These are phyloP conservation scores for Fusarium tjaetaba DNA, from an alignment of 2,329 filamentous ascomycete genomes.

Conservation along the genomic window DNA sequence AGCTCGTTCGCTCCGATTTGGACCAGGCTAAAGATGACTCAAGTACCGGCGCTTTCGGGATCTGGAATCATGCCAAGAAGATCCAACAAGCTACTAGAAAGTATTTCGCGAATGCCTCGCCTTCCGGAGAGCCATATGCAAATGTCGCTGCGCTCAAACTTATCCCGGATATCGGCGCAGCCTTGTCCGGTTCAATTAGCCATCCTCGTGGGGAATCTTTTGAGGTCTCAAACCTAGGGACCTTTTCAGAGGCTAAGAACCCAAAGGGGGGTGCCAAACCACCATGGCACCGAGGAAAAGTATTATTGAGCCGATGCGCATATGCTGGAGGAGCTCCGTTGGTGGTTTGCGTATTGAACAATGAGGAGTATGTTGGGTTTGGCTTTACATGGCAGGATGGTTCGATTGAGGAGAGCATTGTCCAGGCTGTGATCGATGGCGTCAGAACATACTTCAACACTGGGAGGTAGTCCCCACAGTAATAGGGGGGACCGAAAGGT, in stretches of 20 bases:
- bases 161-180: background rate
- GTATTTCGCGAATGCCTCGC: background rate
- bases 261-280: background rate
- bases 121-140: background rate
- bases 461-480: too few relatives aligned
- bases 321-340: background rate
- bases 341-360: background rate
- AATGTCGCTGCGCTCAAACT: constrained; percentile 1
- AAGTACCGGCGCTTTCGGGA: background rate
- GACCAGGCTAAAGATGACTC: background rate
- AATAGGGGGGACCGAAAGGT: background rate
- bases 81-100: background rate
- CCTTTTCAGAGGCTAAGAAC: background rate
- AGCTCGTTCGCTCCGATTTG: background rate
- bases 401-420: background rate
- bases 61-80: background rate
- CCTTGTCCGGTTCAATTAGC: background rate
- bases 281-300: background rate
- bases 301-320: background rate
- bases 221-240: background rate
- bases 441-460: background rate
- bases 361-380: background rate
- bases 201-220: constrained; percentile 1
- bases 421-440: background rate
- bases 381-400: constrained; percentile 7